Base-by-base conservation (phyloP, 257 asterid genomes). In the Catharanthus roseus region DNA sequence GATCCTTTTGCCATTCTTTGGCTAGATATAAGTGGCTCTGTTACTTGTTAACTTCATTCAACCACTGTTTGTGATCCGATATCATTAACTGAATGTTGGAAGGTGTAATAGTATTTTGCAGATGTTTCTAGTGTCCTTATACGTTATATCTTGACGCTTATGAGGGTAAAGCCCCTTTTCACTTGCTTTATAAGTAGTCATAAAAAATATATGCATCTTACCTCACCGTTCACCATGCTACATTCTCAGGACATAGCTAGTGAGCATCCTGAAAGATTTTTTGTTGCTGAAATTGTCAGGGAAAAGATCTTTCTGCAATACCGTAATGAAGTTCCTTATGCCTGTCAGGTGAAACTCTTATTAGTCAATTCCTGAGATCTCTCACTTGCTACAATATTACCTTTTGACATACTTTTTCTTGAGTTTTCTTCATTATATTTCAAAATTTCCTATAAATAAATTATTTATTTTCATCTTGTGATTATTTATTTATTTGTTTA, bases 181-280 rank as follows among this genome's bases (percentile, higher is more conserved):
- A 29, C 60, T 47, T 47, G 29, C 60, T 47, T 12, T 31, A 29
- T 2, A 29, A 4, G 19, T 19, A 3, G 23, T 49, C 18, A 28
- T 49, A 13, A 12, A 12, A 67, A 49, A 68, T 34, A 1, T 15
- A 33, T 21, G 16, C 13, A 12, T 60, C 68, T 31, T 24, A 29
- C 41, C 55, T 54, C 49, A 39, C 23, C 56, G 0, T 68, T 74
- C 21, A 9, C 24, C 6, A 3, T 58, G 12, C 10, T 16, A 24
- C 67, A 63, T 77, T 70, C 72, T 76, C 92, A 93, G 99, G 97
- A 88, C 80, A 93, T 93, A 54, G 75, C 97, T 58, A 93, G 97
- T 75, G 99, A 93, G 85, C 99, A 93, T 79, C 99, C 97, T 13
- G 97, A 93, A 77, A 84, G 97, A 80, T 93, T 93, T 86, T 93